These are phyloP conservation scores for maize (Zea mays) DNA, from an alignment of 176 grass and related monocot species.

Conservation along the genomic window DNA sequence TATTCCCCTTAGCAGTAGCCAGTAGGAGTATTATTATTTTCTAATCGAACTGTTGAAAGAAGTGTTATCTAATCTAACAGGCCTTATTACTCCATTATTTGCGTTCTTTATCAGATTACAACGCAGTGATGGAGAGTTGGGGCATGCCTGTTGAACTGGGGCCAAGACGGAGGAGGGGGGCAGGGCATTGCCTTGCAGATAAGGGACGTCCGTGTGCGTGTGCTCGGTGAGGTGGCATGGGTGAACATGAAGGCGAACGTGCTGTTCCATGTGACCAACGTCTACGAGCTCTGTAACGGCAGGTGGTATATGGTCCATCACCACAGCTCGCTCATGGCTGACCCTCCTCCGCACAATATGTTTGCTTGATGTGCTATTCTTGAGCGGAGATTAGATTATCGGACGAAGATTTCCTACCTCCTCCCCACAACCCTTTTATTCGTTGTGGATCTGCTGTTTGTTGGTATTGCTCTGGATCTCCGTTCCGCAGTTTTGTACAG, in stretches of 20 bases:
- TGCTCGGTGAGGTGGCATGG: constrained; percentile 73
- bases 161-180: constrained; percentile 71
- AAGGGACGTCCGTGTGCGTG: constrained; percentile 70
- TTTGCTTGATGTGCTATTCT: constrained; percentile 52
- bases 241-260: constrained; percentile 74
- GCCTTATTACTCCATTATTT: neutral
- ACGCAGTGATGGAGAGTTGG: constrained; percentile 76
- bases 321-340: constrained; percentile 68
- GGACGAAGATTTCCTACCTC: constrained; percentile 33
- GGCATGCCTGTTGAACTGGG: constrained; percentile 85
- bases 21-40: neutral
- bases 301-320: constrained; percentile 93
- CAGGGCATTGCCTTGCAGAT: constrained; percentile 74
- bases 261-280: constrained; percentile 73
- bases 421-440: neutral
- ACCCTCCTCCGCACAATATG: constrained; percentile 52
- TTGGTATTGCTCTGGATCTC: constrained; percentile 21
- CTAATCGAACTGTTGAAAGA: neutral
- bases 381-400: constrained; percentile 38
- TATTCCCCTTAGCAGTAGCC: neutral
- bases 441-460: constrained; percentile 34
- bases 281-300: constrained; percentile 67
- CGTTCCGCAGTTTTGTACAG: constrained; percentile 47
- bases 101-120: constrained; percentile 55
- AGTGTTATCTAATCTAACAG: constrained; percentile 14